Conservation (phyloP, 441 rosid genomes). For the Gossypium gossypioides region DNA sequence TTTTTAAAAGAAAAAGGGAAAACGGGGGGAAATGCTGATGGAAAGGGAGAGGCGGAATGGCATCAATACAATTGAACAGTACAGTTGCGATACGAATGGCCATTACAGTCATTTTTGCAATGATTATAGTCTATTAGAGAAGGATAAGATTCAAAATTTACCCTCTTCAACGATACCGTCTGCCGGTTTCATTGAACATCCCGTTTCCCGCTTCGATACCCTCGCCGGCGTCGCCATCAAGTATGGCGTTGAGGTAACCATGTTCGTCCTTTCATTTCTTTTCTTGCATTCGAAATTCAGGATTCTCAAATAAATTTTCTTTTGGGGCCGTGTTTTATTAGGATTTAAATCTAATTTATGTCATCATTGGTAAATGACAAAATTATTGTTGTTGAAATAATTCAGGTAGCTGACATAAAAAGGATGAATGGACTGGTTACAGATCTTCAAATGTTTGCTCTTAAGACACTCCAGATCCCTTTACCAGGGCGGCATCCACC, state of each 20-base stretch:
- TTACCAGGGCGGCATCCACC: constrained; percentile 73
- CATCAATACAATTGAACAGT: constrained; percentile 9
- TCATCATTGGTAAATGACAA: neutral
- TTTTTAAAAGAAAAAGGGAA: neutral
- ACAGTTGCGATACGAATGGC: neutral
- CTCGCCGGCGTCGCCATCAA: constrained; percentile 39
- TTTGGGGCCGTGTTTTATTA: neutral
- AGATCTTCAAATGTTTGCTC: constrained; percentile 72
- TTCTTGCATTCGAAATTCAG: neutral
- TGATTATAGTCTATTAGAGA: neutral
- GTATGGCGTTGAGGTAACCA: constrained; percentile 33
- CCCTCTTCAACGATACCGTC: constrained; percentile 4
- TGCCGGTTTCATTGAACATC: constrained; percentile 21
- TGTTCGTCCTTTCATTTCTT: neutral
- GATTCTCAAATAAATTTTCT: neutral
- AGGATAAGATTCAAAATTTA: neutral
- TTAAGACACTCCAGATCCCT: constrained; percentile 51
- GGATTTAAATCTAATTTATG: neutral
- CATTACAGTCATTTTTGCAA: constrained; percentile 1
- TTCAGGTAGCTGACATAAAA: constrained; percentile 56
- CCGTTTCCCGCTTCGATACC: constrained; percentile 30
- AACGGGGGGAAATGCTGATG: constrained; percentile 7
- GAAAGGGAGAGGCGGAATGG: constrained; percentile 10
- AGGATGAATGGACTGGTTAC: constrained; percentile 59
- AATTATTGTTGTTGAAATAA: neutral